Percentiles rank a stretch among this genome's conserved stretches.
Conservation (phyloP, 768 basidiomycete genomes). For the Pisolithus sp. region DNA sequence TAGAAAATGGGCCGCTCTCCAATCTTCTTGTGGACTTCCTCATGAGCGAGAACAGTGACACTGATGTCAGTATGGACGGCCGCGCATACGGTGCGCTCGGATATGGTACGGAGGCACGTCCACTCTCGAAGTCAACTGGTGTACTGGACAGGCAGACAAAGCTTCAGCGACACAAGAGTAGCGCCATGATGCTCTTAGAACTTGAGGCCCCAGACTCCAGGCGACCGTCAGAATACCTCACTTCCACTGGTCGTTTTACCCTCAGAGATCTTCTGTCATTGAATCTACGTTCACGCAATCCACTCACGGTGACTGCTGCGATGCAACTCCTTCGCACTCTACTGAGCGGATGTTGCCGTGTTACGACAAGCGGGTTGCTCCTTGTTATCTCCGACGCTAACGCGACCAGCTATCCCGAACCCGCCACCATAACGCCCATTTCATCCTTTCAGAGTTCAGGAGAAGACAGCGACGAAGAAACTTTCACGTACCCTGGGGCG, state of each 20-base stretch:
- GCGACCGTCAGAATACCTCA: constrained; percentile 75
- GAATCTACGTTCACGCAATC: constrained; percentile 64
- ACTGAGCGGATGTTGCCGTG: constrained; percentile 58
- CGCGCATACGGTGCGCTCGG: too few relatives aligned
- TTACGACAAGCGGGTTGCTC: constrained; percentile 63
- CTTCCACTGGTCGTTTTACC: constrained; percentile 82
- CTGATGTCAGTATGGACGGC: constrained; percentile 34
- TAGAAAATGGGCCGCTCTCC: constrained; percentile 61
- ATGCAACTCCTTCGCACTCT: constrained; percentile 77
- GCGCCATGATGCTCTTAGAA: constrained; percentile 86
- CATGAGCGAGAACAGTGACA: constrained; percentile 75
- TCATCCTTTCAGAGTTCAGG: constrained; percentile 14
- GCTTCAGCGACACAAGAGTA: constrained; percentile 66
- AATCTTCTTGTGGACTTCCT: constrained; percentile 74
- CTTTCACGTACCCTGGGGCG: constrained; percentile 37
- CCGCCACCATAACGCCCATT: constrained; percentile 32
- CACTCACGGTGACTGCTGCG: constrained; percentile 65
- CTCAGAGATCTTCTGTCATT: constrained; percentile 82
- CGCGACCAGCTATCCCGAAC: constrained; percentile 72
- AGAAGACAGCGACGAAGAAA: constrained; percentile 49
- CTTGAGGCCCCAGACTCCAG: constrained; percentile 72
- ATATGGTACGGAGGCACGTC: constrained; percentile 27
- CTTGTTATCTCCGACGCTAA: constrained; percentile 60
- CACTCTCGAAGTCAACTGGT: constrained; percentile 24
- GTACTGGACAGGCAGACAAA: constrained; percentile 38